Evolutionary conservation across 192 early-diverging fungal species (phyloP).

Genomic region (Rhizophagus prolifer): DNA sequence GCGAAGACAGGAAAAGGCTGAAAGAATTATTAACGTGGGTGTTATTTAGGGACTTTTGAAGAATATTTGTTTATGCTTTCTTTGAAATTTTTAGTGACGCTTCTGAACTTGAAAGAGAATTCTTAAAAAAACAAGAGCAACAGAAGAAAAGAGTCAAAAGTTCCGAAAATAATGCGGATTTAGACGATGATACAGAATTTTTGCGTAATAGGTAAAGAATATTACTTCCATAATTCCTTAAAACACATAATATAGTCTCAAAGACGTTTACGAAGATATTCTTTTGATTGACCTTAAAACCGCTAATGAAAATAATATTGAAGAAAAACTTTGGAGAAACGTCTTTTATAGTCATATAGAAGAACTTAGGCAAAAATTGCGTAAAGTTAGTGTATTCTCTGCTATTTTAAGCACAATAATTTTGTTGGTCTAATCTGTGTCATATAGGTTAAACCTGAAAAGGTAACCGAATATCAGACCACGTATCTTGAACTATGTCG

Average conservation of each 20-base stretch:
- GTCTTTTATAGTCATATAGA: constrained; percentile 58
- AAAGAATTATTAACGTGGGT: constrained; percentile 26
- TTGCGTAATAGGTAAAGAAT: constrained; percentile 20
- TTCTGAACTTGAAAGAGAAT: constrained; percentile 26
- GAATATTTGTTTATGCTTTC: not conserved
- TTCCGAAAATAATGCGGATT: not conserved
- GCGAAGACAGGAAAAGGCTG: constrained; percentile 31
- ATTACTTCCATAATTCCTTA: not conserved
- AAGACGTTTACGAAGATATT: constrained; percentile 47
- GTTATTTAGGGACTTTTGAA: not conserved
- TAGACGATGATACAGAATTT: constrained; percentile 25
- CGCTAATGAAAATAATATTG: constrained; percentile 50
- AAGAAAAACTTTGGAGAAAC: constrained; percentile 59
- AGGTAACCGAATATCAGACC: constrained; percentile 32
- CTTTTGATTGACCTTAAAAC: constrained; percentile 46
- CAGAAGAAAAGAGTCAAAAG: constrained; percentile 7
- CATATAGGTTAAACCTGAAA: constrained; percentile 36
- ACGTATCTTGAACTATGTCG: constrained; percentile 44
- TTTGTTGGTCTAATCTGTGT: not conserved
- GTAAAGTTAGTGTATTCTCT: constrained; percentile 39
- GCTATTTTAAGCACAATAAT: not conserved
- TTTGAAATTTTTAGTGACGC: constrained; percentile 6
- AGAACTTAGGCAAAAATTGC: constrained; percentile 47
- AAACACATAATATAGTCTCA: constrained; percentile 38
- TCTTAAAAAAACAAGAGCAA: constrained; percentile 28